A percentile compares a stretch with the other conserved stretches of the same genome.
These are phyloP conservation scores for Erysimum cheiri DNA, from an alignment of 441 rosid genomes.

Conservation along the genomic window DNA sequence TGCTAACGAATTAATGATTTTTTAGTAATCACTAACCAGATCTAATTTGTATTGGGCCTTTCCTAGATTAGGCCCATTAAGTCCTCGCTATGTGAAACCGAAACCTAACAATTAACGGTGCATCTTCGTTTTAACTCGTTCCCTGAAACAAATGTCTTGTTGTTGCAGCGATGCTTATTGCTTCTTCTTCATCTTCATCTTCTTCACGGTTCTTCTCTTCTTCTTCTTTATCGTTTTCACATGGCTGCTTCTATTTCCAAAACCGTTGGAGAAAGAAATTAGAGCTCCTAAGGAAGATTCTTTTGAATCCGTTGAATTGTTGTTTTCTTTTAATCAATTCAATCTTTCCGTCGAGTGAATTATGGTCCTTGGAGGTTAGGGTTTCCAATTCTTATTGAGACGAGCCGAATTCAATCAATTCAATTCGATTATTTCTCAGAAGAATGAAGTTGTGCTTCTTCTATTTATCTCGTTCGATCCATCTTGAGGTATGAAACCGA, in stretches of 20 bases:
- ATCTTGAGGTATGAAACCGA: constrained; percentile 57
- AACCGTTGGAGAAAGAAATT: constrained; percentile 5
- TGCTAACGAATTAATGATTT: not conserved
- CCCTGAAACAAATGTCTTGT: not conserved
- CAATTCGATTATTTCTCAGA: constrained; percentile 53
- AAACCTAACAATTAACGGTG: constrained; percentile 40
- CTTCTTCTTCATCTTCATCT: constrained; percentile 12
- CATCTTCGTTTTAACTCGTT: not conserved
- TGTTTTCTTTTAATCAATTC: constrained; percentile 3
- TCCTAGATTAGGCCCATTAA: too few relatives aligned
- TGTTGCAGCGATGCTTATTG: constrained; percentile 7
- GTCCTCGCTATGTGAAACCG: not conserved
- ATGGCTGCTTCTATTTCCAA: not conserved
- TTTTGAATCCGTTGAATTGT: not conserved
- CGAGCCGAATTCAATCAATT: constrained; percentile 22
- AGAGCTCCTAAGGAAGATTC: not conserved
- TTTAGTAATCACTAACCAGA: not conserved
- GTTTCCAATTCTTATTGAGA: constrained; percentile 33
- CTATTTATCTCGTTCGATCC: constrained; percentile 64
- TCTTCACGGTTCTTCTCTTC: constrained; percentile 14
- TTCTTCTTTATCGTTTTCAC: constrained; percentile 9
- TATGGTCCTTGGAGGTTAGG: constrained; percentile 4
- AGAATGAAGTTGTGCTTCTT: constrained; percentile 59
- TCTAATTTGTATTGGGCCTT: constrained; percentile 2
- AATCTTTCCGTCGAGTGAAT: constrained; percentile 12